Base-by-base conservation (phyloP, 1,139 yeast species). In the Diutina siamensis region DNA sequence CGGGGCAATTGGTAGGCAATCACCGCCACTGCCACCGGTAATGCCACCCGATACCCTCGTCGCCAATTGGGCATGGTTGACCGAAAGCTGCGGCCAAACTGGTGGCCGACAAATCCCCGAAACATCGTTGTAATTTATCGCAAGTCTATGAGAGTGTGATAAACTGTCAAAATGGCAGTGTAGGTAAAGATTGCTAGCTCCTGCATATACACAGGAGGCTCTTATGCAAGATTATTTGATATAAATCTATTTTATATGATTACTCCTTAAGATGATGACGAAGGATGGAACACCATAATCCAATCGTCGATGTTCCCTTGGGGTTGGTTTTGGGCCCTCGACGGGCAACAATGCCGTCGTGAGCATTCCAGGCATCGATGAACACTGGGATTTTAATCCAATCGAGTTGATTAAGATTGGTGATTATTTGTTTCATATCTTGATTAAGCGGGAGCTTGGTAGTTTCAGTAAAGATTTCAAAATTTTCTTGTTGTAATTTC, bases 361-460 rank as follows among this genome's bases (percentile, higher is more conserved):
- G 94, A 0, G 92, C 77, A 58, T 83, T 83, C 60, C 81, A 67
- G 15, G 79, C 73, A 52, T 79, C 83, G 41, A 81, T 66, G 53
- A 75, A 78, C 1, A 78, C 77, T 0, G 88, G 81, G 15, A 82
- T 65, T 54, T 82, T 80, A 45, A 74, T 64, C 88, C 89, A 82
- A n/a, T 69, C 64, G 12, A 83, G 54, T 25, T 61, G 53, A 54
- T 79, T 78, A 55, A 83, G 63, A 50, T 76, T 74, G 2, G 66
- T 56, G 33, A 74, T 58, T 28, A 81, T 80, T 17, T 52, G 55
- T 36, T 50, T 49, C 49, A 80, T 65, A 2, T 66, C 67, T 0
- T 60, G 55, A 46, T 67, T 72, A 45, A 81, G 60, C 0, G 71
- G 65, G 38, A 80, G 56, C 50, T 51, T 57, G 45, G 52, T 47